phyloP scores from a whole-genome alignment of 768 basidiomycete species.

The Kwoniella bestiolae region DNA sequence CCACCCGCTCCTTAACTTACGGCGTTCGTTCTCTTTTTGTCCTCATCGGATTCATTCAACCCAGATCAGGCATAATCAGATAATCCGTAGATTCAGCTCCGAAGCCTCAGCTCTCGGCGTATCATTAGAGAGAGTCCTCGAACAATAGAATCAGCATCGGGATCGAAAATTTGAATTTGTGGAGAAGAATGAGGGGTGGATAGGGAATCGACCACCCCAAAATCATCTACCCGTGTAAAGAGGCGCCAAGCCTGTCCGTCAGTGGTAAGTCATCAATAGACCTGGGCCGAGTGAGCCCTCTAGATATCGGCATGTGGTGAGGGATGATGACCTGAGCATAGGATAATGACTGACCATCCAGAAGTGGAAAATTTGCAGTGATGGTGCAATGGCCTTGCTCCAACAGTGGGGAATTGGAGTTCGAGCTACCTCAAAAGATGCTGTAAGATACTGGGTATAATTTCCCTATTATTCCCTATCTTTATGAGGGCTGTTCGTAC shows the following conservation, averaged over 20 bases:
- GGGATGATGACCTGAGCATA: no score
- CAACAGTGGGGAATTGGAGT: neutral
- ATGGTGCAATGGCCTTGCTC: neutral
- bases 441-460: neutral
- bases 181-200: slow-evolving; percentile 9
- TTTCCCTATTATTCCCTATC: neutral
- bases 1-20: neutral
- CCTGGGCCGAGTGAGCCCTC: neutral
- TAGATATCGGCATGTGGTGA: neutral
- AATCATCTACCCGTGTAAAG: neutral
- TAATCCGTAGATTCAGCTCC: slow-evolving; percentile 5
- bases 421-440: neutral
- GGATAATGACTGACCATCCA: no score
- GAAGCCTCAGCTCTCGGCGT: neutral
- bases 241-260: slow-evolving; percentile 17
- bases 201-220: slow-evolving; percentile 3
- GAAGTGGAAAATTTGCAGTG: neutral
- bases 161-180: neutral
- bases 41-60: no score
- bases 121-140: neutral
- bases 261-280: slow-evolving; percentile 2
- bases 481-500: no score
- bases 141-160: neutral
- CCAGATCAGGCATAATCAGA: neutral
- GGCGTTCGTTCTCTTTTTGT: neutral